Evolutionary conservation across 345 rosid species (phyloP), one percentile per base, ranked within the genome.

Genomic region (Eucalyptus marginata): DNA sequence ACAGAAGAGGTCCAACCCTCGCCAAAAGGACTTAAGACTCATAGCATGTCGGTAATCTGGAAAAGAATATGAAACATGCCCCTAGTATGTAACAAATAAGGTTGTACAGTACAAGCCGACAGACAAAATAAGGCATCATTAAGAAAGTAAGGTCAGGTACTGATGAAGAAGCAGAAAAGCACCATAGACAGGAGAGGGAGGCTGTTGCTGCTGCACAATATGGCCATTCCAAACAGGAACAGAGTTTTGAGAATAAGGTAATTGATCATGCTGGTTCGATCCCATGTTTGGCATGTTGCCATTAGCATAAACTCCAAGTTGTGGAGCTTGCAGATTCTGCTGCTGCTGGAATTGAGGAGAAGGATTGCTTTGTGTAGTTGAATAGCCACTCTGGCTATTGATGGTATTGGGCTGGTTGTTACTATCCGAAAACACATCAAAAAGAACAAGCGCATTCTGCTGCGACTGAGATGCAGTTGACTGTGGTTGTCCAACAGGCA

Each of bases 361-460:
- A 86, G 94, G 91, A 90, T 88, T 95, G 86, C 89, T 84, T 86
- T 91, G 94, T 88, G 94, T 94, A 59, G 93, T 90, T 62, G 92
- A 40, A 91, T 36, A 89, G 31, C 92, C 88, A 92, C 94, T 88
- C 88, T 94, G 94, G 86, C 92, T 90, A 86, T 92, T 91, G 88
- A 92, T 94, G 91, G 96, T 90, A 94, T 91, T 91, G 58, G 91
- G 93, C 86, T 90, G 84, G 86, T 80, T 95, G 89, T 91, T 92
- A 58, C 90, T 89, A 59, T 95, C 97, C 52, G 95, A 93, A 88
- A 94, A 96, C 97, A 98, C 94, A 91, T 98, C 97, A 8, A 97
- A 93, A 87, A 98, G 96, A 90, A 93, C 95, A 58, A 98, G 96
- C 36, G 98, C 98, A 90, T 97, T 98, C 92, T 97, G 96, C 91